phyloP scores from a whole-genome alignment of 139 green algal species.

The Chlamydomonas sp. region DNA sequence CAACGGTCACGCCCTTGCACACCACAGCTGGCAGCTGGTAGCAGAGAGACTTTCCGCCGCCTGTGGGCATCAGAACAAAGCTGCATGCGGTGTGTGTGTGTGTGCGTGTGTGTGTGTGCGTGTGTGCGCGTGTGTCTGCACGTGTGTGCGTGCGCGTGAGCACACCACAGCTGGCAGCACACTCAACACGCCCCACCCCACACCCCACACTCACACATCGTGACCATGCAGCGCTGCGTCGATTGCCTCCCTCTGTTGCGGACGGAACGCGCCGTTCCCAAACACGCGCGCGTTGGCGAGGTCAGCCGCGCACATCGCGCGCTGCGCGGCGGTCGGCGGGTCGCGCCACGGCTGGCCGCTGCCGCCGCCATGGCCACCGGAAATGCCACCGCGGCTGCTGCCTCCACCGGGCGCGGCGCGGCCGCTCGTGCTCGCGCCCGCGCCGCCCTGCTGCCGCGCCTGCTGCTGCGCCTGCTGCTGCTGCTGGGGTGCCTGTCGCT shows the following conservation, averaged over 20 bases:
- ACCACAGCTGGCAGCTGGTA: constrained; percentile 81
- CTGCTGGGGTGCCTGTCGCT: not conserved
- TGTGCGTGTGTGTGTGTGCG: too few relatives aligned
- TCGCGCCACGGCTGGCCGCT: not conserved
- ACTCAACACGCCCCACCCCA: too few relatives aligned
- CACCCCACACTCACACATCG: too few relatives aligned
- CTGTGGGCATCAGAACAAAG: constrained; percentile 91
- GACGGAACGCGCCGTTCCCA: constrained; percentile 9
- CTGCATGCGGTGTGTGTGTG: not conserved
- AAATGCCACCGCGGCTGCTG: not conserved
- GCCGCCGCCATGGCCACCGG: too few relatives aligned
- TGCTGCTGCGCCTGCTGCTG: not conserved
- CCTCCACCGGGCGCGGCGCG: not conserved
- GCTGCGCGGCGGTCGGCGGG: not conserved
- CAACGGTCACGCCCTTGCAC: constrained; percentile 68
- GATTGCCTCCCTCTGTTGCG: constrained; percentile 8
- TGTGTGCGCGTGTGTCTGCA: constrained; percentile 48
- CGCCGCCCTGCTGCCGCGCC: not conserved
- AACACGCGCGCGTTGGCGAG: constrained; percentile 10
- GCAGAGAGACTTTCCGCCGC: constrained; percentile 76
- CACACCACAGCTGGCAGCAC: constrained; percentile 46
- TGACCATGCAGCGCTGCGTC: constrained; percentile 5
- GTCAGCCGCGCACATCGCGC: not conserved
- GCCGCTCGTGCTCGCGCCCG: too few relatives aligned
- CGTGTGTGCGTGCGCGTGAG: constrained; percentile 84